Evolutionary conservation across 306 rosid species (phyloP), one percentile per base, ranked within the genome.

Genomic region (Dalbergia cochinchinensis): DNA sequence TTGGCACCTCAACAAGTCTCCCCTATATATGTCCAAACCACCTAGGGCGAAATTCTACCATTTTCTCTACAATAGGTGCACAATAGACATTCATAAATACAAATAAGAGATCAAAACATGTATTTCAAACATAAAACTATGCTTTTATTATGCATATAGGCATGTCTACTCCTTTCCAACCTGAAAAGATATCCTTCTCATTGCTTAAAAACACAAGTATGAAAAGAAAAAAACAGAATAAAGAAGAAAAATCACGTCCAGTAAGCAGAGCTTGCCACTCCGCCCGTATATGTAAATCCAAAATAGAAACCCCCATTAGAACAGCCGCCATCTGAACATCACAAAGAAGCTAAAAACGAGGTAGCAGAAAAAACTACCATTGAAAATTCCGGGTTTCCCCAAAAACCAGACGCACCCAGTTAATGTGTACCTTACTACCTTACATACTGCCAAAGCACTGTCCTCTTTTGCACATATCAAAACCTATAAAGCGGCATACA

Each of bases 81-180:
- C 31, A 58, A 35, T 13, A 33, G 33, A 45, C 64, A 83, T 33
- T 16, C 7, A 33, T 11, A 31, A 69, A 53, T 42, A 69, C 57
- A 68, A 77, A 54, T 34, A 59, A 5, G 48, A 12, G 33, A 82
- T n/a, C 33, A 51, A 51, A 69, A 39, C 33, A 50, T 33, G 62
- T 10, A 58, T 47, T 74, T 66, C 22, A 48, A 35, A 37, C 22
- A 74, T 26, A 39, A 68, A 76, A 37, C 22, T 47, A 41, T 39
- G 69, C 47, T 26, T 61, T 50, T 7, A 26, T 63, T 62, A 41
- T 41, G 6, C 45, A 16, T 66, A 68, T 44, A 57, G 35, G 50
- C 11, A n/a, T 8, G 22, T 78, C 61, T 44, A 45, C n/a, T 79
- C 53, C 34, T 60, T 79, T 48, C 71, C 82, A 69, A 44, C 65